Conservation (phyloP, 1,284 basidiomycete genomes). For the Schizophyllum amplum region DNA sequence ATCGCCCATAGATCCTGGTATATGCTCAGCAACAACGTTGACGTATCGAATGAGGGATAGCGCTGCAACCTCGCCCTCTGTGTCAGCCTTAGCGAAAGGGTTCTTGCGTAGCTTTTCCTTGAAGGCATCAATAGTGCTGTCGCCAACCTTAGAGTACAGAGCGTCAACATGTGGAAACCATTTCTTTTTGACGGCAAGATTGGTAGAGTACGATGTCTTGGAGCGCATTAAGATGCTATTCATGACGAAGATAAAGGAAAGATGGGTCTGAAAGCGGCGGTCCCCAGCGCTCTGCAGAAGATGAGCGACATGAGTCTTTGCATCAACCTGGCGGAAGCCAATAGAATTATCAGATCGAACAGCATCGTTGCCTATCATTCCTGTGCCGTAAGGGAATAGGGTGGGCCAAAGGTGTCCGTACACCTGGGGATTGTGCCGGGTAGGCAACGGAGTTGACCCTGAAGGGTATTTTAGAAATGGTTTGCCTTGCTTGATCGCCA, state of each 20-base stretch:
- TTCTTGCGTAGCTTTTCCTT: neutral
- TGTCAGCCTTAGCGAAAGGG: too few relatives aligned
- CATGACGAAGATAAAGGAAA: slow-evolving; percentile 12
- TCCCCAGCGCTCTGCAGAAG: slow-evolving; percentile 5
- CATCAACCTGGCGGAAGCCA: slow-evolving; percentile 7
- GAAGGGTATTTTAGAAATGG: slow-evolving; percentile 9
- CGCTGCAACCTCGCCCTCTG: too few relatives aligned
- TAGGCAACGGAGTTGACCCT: neutral
- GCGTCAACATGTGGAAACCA: slow-evolving; percentile 11
- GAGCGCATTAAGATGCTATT: slow-evolving; percentile 13
- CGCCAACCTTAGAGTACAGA: slow-evolving; percentile 6
- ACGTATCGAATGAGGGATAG: slow-evolving; percentile 6
- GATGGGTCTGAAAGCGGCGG: slow-evolving; percentile 11
- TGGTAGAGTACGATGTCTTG: slow-evolving; percentile 7
- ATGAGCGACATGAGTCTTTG: slow-evolving; percentile 8
- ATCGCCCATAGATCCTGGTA: slow-evolving; percentile 6
- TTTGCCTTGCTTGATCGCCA: neutral
- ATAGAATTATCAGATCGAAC: neutral
- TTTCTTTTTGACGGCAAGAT: slow-evolving; percentile 7
- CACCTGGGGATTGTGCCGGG: slow-evolving; percentile 8
- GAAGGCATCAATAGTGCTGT: slow-evolving; percentile 1
- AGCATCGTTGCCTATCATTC: slow-evolving; percentile 11
- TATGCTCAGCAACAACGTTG: slow-evolving; percentile 9
- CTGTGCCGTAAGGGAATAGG: slow-evolving; percentile 10
- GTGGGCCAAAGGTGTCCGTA: slow-evolving; percentile 12